Percentiles rank a stretch among this genome's conserved stretches.
These are phyloP conservation scores for Aureobasidium sp. DNA, from an alignment of 2,329 filamentous ascomycete genomes.

Conservation along the genomic window DNA sequence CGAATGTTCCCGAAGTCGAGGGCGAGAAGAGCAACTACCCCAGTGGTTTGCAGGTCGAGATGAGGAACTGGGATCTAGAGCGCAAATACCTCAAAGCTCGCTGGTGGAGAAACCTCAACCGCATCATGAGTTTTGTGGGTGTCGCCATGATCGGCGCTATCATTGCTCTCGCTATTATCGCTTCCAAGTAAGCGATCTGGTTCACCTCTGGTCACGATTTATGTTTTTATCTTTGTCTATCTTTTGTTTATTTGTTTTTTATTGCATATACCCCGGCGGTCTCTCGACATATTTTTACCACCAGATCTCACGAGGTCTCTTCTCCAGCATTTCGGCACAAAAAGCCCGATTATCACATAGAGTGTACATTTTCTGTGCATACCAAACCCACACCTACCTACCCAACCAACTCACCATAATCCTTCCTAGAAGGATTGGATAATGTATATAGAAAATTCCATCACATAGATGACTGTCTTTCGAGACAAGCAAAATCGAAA, in stretches of 20 bases:
- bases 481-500: not conserved
- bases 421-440: not conserved
- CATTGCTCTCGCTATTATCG: slow-evolving; percentile 27
- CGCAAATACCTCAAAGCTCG: slow-evolving; percentile 24
- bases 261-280: slow-evolving; percentile 1
- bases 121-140: slow-evolving; percentile 30
- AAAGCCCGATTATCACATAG: too few species aligned
- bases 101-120: slow-evolving; percentile 30
- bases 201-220: not conserved
- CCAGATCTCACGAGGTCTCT: not conserved
- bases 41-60: not conserved
- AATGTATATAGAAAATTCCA: not conserved
- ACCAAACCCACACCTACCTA: not conserved
- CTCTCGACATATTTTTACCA: not conserved
- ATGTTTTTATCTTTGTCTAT: not conserved
- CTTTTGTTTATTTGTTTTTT: not conserved
- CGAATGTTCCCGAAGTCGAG: slow-evolving; percentile 1
- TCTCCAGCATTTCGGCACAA: too few species aligned
- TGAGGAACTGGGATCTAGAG: slow-evolving; percentile 23
- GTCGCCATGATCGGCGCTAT: slow-evolving; percentile 27
- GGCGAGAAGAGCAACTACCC: not conserved
- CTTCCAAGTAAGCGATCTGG: slow-evolving; percentile 16
- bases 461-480: not conserved
- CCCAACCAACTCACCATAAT: not conserved
- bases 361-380: not conserved